A percentile compares a stretch with the other conserved stretches of the same genome.
phyloP scores from a whole-genome alignment of 1,284 basidiomycete species.

The Irpex sp. region DNA sequence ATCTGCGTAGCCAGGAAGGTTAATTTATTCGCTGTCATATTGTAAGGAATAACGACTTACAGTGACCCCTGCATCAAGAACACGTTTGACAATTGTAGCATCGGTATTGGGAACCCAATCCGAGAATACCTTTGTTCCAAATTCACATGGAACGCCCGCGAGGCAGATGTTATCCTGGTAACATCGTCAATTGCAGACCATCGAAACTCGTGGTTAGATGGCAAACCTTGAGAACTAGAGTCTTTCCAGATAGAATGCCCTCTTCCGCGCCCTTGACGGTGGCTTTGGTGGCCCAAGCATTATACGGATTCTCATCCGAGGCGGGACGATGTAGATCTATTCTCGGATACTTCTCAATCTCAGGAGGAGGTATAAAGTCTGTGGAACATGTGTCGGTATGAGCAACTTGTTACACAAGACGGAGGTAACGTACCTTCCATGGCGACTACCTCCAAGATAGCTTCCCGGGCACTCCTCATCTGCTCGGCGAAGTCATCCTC shows the following conservation, averaged over 20 bases:
- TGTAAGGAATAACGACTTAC: slow-evolving; percentile 19
- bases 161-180: slow-evolving; percentile 36
- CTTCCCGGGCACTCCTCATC: slow-evolving; percentile 16
- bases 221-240: slow-evolving; percentile 17
- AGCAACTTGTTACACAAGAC: neutral
- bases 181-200: slow-evolving; percentile 13
- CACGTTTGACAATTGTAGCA: slow-evolving; percentile 41
- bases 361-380: slow-evolving; percentile 18
- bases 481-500: slow-evolving; percentile 17
- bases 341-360: slow-evolving; percentile 16
- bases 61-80: slow-evolving; percentile 39
- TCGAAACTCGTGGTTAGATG: neutral
- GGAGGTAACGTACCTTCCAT: slow-evolving; percentile 17
- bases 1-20: slow-evolving; percentile 19
- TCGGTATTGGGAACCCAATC: slow-evolving; percentile 35
- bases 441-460: slow-evolving; percentile 17
- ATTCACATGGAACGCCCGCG: slow-evolving; percentile 33
- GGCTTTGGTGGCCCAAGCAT: slow-evolving; percentile 21
- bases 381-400: neutral
- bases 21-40: too few relatives aligned
- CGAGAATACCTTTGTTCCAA: slow-evolving; percentile 34
- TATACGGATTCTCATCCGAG: slow-evolving; percentile 15
- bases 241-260: slow-evolving; percentile 16
- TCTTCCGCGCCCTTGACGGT: slow-evolving; percentile 11
- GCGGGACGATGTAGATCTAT: slow-evolving; percentile 11